Evolutionary conservation across 768 basidiomycete species (phyloP).

Genomic region (Dioszegia hungarica): DNA sequence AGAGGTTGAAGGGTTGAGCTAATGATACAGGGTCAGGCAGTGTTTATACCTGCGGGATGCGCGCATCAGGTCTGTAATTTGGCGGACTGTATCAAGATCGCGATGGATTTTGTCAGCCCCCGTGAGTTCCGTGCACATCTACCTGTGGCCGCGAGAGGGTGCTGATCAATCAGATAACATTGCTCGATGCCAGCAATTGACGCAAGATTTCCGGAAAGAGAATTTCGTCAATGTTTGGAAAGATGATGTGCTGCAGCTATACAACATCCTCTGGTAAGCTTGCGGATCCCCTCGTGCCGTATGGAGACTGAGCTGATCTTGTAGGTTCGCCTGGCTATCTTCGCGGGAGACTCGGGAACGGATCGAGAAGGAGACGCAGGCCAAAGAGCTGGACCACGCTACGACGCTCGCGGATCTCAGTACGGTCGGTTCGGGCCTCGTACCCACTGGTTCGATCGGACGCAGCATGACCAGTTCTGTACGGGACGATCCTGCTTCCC

Average conservation of each 20-base stretch:
- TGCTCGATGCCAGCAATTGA: slow-evolving; percentile 73
- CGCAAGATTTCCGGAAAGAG: slow-evolving; percentile 82
- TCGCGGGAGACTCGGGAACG: slow-evolving; percentile 12
- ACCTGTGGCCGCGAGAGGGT: neutral
- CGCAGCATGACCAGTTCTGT: neutral
- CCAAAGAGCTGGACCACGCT: neutral
- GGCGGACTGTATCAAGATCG: slow-evolving; percentile 93
- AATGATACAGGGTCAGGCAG: slow-evolving; percentile 61
- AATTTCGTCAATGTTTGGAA: slow-evolving; percentile 87
- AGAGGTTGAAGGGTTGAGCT: neutral
- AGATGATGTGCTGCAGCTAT: slow-evolving; percentile 84
- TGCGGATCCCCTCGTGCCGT: neutral
- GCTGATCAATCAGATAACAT: slow-evolving; percentile 64
- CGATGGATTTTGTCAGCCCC: slow-evolving; percentile 88
- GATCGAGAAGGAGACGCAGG: neutral
- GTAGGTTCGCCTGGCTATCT: slow-evolving; percentile 26
- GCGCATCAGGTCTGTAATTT: slow-evolving; percentile 73
- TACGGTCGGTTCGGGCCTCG: neutral
- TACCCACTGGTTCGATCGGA: neutral
- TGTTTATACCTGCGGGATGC: slow-evolving; percentile 82
- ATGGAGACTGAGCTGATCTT: neutral
- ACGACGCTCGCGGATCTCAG: neutral
- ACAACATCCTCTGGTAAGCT: slow-evolving; percentile 80
- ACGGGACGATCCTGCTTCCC: slow-evolving; percentile 1
- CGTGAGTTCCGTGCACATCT: slow-evolving; percentile 40